phyloP scores from a whole-genome alignment of 129 eudicot species.

The Centella asiatica region DNA sequence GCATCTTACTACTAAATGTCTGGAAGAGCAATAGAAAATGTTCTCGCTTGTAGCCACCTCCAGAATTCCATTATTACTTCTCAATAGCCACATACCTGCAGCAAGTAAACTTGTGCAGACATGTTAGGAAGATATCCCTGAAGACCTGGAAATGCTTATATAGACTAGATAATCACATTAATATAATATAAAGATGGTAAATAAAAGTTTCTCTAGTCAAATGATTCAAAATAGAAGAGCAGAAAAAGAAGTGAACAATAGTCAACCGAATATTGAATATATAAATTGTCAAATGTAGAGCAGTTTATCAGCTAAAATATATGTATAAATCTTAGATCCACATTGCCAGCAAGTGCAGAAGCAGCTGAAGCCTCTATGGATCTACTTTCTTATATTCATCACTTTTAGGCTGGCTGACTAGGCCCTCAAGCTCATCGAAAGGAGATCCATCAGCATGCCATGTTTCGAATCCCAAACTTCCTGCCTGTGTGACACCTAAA shows the following conservation, averaged over 20 bases:
- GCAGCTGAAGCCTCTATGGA: conserved; percentile 25
- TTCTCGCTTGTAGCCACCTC: not conserved
- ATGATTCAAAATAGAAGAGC: too few relatives aligned
- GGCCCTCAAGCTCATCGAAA: conserved; percentile 22
- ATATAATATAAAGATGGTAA: not conserved
- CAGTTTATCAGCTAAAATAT: not conserved
- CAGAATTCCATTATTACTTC: not conserved
- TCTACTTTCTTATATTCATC: conserved; percentile 20
- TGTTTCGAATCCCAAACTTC: conserved; percentile 37
- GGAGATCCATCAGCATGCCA: conserved; percentile 42
- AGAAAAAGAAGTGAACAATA: too few relatives aligned
- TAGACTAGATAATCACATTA: not conserved
- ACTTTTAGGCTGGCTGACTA: conserved; percentile 20
- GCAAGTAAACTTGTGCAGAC: not conserved
- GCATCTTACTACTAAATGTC: too few relatives aligned
- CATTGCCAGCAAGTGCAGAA: conserved; percentile 1
- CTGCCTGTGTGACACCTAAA: conserved; percentile 26
- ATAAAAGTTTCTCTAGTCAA: too few relatives aligned
- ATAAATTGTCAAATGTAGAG: not conserved
- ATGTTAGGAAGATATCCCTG: not conserved
- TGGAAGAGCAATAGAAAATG: not conserved
- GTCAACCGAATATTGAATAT: too few relatives aligned
- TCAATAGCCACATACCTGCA: not conserved
- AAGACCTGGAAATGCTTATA: not conserved
- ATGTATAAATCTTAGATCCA: not conserved